phyloP scores from a whole-genome alignment of 169 alveolate species.

The Plasmodium blacklocki region DNA sequence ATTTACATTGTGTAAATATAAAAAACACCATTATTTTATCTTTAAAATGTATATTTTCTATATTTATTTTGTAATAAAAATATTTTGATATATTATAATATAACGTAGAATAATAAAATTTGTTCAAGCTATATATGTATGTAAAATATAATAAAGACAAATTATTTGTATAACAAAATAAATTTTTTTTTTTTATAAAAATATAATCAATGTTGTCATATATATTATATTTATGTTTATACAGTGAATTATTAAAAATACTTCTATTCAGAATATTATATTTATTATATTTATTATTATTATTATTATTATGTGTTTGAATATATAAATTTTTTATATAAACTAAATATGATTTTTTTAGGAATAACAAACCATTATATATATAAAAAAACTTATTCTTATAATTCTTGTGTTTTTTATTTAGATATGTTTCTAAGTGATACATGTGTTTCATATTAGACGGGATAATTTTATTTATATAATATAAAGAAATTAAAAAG shows the following conservation, averaged over 20 bases:
- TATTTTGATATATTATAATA: constrained; percentile 31
- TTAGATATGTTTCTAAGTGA: constrained; percentile 33
- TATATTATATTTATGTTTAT: constrained; percentile 2
- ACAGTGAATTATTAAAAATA: not conserved
- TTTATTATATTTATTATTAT: not conserved
- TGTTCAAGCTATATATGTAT: constrained; percentile 25
- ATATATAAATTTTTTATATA: not conserved
- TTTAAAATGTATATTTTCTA: constrained; percentile 10
- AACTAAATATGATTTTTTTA: not conserved
- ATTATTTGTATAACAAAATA: constrained; percentile 13
- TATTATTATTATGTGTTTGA: not conserved
- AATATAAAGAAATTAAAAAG: constrained; percentile 12
- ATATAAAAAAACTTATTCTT: constrained; percentile 22
- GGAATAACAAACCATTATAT: not conserved
- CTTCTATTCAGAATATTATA: not conserved
- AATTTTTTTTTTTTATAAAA: constrained; percentile 8
- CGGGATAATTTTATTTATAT: constrained; percentile 1
- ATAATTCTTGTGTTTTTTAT: not conserved
- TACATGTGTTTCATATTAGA: not conserved
- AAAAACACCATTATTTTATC: constrained; percentile 6
- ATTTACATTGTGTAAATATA: constrained; percentile 24
- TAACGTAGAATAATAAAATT: constrained; percentile 26
- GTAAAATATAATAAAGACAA: constrained; percentile 5
- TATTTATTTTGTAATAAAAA: constrained; percentile 10
- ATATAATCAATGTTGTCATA: constrained; percentile 26